These are phyloP conservation scores for Chrysoporthe deuterocubensis DNA, from an alignment of 2,329 filamentous ascomycete species.

Conservation along the genomic window DNA sequence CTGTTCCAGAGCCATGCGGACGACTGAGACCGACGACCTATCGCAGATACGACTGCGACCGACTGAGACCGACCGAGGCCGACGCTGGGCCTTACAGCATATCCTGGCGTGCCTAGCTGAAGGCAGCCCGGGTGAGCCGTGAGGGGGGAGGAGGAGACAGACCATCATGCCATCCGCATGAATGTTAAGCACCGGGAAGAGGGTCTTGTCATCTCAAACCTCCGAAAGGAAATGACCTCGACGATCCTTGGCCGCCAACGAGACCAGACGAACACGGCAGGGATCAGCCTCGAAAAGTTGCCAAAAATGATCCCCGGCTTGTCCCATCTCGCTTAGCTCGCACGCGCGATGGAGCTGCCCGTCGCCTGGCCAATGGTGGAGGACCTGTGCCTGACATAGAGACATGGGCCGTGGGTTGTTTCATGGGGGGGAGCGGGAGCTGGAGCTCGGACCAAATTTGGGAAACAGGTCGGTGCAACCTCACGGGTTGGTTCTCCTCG, in stretches of 20 bases:
- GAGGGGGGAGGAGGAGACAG: background rate
- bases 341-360: constrained; percentile 1
- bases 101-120: background rate
- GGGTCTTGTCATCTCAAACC: constrained; percentile 12
- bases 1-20: background rate
- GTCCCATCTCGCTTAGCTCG: constrained; percentile 13
- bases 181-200: background rate
- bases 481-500: background rate
- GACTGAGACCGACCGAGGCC: background rate
- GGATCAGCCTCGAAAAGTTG: constrained; percentile 6
- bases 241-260: constrained; percentile 14
- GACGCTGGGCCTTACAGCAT: background rate
- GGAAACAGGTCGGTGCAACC: background rate
- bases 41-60: background rate
- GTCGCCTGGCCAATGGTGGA: background rate
- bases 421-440: background rate
- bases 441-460: background rate
- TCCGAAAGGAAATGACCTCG: background rate
- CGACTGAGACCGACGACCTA: too few species aligned
- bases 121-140: background rate
- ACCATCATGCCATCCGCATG: background rate
- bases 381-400: background rate
- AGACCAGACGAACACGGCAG: constrained; percentile 19
- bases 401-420: background rate
- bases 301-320: constrained; percentile 17